These are phyloP conservation scores for Lasiodiplodia theobromae DNA, from an alignment of 2,329 filamentous ascomycete species.

Conservation along the genomic window DNA sequence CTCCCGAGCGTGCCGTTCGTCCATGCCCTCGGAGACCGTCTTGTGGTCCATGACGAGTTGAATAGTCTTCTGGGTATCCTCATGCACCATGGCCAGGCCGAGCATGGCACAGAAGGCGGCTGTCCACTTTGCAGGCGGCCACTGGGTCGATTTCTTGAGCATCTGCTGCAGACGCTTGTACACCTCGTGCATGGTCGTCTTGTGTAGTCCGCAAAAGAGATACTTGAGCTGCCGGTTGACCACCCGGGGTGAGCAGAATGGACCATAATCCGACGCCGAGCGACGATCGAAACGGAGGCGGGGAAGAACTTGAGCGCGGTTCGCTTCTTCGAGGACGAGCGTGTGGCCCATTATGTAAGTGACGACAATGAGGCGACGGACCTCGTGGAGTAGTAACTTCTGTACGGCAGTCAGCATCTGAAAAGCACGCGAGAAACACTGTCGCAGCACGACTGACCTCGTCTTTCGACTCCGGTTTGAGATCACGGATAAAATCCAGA, in stretches of 20 bases:
- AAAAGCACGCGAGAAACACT: constrained; percentile 10
- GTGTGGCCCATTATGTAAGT: constrained; percentile 60
- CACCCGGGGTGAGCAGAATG: constrained; percentile 52
- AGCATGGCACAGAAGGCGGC: constrained; percentile 55
- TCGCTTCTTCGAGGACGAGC: constrained; percentile 52
- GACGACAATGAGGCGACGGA: constrained; percentile 55
- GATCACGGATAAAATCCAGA: constrained; percentile 50
- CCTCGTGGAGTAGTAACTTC: constrained; percentile 50
- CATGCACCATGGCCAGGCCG: constrained; percentile 56
- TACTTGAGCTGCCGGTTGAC: constrained; percentile 59
- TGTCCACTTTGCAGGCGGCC: constrained; percentile 51
- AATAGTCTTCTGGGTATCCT: constrained; percentile 56
- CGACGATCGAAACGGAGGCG: constrained; percentile 46
- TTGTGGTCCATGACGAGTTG: constrained; percentile 53
- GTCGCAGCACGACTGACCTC: constrained; percentile 40
- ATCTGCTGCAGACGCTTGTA: constrained; percentile 57
- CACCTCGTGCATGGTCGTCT: constrained; percentile 50
- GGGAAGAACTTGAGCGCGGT: constrained; percentile 39
- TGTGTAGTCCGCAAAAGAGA: constrained; percentile 55
- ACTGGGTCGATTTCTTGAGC: constrained; percentile 48
- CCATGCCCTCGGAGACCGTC: constrained; percentile 37
- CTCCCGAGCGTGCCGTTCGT: constrained; percentile 39
- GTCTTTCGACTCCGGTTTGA: constrained; percentile 48
- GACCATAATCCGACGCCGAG: constrained; percentile 40
- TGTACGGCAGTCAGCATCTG: constrained; percentile 35